A percentile compares a stretch with the other conserved stretches of the same genome.
Evolutionary conservation across 805 yeast genomes (phyloP).

Genomic region (Suhomyces sp.): DNA sequence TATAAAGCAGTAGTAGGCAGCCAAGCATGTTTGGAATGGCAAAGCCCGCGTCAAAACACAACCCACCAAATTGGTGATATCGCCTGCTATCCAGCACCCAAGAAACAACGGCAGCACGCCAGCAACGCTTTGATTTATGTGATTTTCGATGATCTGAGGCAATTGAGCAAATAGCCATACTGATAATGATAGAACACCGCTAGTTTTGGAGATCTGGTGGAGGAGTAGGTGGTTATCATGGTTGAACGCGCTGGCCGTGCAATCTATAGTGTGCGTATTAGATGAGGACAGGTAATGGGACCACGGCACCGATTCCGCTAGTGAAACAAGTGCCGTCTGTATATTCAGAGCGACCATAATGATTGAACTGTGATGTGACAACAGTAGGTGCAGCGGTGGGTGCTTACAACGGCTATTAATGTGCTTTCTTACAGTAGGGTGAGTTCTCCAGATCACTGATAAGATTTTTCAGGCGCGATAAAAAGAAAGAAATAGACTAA

Average conservation of each 20-base stretch:
- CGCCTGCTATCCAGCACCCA: conserved; percentile 37
- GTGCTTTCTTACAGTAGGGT: too few species aligned
- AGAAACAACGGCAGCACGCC: conserved; percentile 35
- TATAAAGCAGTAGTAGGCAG: conserved; percentile 68
- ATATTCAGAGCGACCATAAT: too few species aligned
- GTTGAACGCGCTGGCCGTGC: not conserved
- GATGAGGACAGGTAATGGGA: not conserved
- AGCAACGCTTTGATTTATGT: conserved; percentile 30
- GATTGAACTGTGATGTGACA: too few species aligned
- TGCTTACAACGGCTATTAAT: too few species aligned
- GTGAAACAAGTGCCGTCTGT: too few species aligned
- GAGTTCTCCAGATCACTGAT: too few species aligned
- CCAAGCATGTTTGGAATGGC: conserved; percentile 74
- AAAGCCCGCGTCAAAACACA: conserved; percentile 74
- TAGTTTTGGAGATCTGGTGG: conserved; percentile 7
- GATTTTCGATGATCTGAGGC: conserved; percentile 27
- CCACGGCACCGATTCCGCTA: not conserved
- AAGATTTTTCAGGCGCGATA: too few species aligned
- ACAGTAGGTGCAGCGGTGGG: too few species aligned
- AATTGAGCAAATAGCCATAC: conserved; percentile 31
- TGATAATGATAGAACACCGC: conserved; percentile 21
- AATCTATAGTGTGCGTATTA: not conserved
- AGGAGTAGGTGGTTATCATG: not conserved
- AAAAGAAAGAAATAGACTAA: not conserved
- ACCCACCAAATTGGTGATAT: conserved; percentile 55